phyloP scores from a whole-genome alignment of 2,329 filamentous ascomycete genomes.

The Fonsecaea pugnacius region DNA sequence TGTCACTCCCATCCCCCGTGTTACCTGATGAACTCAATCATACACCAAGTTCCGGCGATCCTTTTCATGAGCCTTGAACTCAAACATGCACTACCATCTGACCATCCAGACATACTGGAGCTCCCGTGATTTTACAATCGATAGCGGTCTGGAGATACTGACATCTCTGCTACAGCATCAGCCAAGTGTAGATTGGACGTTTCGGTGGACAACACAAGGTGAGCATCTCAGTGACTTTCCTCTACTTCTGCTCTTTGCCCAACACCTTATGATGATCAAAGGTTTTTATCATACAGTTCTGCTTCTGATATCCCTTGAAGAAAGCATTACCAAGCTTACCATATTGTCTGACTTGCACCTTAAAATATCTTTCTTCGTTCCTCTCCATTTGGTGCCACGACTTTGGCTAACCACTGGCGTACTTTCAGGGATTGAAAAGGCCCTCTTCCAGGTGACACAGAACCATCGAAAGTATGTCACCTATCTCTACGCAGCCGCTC shows the following conservation, averaged over 20 bases:
- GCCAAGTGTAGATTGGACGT: neutral
- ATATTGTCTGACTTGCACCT: conserved; percentile 46
- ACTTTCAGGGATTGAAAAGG: neutral
- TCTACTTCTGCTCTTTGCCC: neutral
- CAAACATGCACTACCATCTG: conserved; percentile 67
- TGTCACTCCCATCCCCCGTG: neutral
- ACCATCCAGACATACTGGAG: conserved; percentile 35
- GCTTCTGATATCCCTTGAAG: conserved; percentile 65
- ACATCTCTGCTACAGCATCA: neutral
- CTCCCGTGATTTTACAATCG: neutral
- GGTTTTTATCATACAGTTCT: conserved; percentile 61
- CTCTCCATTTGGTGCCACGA: neutral
- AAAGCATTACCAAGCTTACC: conserved; percentile 63
- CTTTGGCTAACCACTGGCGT: conserved; percentile 3
- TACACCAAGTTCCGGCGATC: conserved; percentile 58
- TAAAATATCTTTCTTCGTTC: neutral
- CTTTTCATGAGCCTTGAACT: conserved; percentile 60
- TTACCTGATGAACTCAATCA: conserved; percentile 48
- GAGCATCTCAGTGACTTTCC: neutral
- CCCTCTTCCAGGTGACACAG: neutral
- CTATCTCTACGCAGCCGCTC: neutral
- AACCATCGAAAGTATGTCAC: conserved; percentile 4
- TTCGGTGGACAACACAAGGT: neutral
- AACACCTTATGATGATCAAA: conserved; percentile 53
- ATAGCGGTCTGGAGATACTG: neutral